phyloP scores from a whole-genome alignment of 371 early-diverging fungal genomes.

The Mortierella polycephala region DNA sequence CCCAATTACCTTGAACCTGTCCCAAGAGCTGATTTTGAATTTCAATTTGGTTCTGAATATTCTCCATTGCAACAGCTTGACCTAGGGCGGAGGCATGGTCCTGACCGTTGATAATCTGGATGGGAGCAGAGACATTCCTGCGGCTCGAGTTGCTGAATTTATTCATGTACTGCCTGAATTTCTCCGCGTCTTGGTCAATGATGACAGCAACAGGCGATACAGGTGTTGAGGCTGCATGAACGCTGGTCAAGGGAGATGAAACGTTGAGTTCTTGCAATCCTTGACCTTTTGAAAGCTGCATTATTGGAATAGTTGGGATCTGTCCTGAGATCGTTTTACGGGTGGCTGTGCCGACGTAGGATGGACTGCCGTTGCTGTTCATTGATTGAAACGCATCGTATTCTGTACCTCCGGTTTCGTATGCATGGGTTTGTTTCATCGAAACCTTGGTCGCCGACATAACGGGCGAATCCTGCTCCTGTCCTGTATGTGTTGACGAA shows the following conservation, averaged over 20 bases:
- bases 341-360: constrained; percentile 5
- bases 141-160: constrained; percentile 29
- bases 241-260: background rate
- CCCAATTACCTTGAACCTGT: constrained; percentile 36
- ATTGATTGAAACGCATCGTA: constrained; percentile 8
- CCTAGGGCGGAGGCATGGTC: constrained; percentile 46
- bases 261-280: background rate
- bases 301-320: constrained; percentile 26
- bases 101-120: constrained; percentile 15
- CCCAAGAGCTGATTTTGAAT: constrained; percentile 45
- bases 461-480: constrained; percentile 19
- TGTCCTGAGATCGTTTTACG: constrained; percentile 42
- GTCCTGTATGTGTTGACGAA: background rate
- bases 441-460: constrained; percentile 21
- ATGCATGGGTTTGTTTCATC: constrained; percentile 6
- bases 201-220: constrained; percentile 39
- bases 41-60: constrained; percentile 45
- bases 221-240: constrained; percentile 2
- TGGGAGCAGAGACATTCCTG: constrained; percentile 38
- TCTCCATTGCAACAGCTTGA: constrained; percentile 50
- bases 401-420: constrained; percentile 7
- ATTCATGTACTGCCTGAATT: constrained; percentile 51
- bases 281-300: background rate
- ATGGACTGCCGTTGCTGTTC: background rate
- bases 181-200: constrained; percentile 53